Conservation (phyloP, 2,329 filamentous ascomycete species). For the Hymenoscyphus albidus region DNA sequence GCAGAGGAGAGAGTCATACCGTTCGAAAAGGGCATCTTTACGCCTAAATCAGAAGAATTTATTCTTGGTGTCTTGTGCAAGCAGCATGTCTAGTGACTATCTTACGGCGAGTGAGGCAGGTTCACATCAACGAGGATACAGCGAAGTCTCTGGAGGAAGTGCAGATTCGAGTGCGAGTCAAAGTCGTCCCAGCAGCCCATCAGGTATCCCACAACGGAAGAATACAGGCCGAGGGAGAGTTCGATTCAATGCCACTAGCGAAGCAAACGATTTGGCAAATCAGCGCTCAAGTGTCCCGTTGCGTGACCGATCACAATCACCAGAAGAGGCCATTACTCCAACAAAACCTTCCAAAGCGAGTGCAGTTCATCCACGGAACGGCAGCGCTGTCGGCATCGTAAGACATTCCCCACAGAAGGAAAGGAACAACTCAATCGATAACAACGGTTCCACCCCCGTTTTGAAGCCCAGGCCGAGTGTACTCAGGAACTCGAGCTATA, state of each 20-base stretch:
- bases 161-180: conserved; percentile 22
- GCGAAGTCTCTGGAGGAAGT: conserved; percentile 22
- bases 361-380: conserved; percentile 31
- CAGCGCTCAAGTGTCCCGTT: conserved; percentile 26
- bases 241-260: conserved; percentile 34
- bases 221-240: conserved; percentile 26
- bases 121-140: conserved; percentile 12
- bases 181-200: conserved; percentile 28
- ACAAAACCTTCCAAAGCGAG: conserved; percentile 16
- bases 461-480: conserved; percentile 28
- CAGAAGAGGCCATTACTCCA: conserved; percentile 18
- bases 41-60: not conserved
- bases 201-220: conserved; percentile 17
- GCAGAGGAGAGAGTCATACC: not conserved
- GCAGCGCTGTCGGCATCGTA: conserved; percentile 20
- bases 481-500: conserved; percentile 25
- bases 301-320: conserved; percentile 22
- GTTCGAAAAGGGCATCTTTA: not conserved
- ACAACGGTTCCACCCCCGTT: conserved; percentile 16
- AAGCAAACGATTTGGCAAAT: conserved; percentile 32
- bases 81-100: conserved; percentile 26
- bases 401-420: conserved; percentile 27
- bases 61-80: not conserved
- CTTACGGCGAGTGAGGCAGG: conserved; percentile 21
- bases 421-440: conserved; percentile 30